Evolutionary conservation across 352 stramenopile species (phyloP), one percentile per base, ranked within the genome.

Genomic region (Thalassiosira ordinaria): DNA sequence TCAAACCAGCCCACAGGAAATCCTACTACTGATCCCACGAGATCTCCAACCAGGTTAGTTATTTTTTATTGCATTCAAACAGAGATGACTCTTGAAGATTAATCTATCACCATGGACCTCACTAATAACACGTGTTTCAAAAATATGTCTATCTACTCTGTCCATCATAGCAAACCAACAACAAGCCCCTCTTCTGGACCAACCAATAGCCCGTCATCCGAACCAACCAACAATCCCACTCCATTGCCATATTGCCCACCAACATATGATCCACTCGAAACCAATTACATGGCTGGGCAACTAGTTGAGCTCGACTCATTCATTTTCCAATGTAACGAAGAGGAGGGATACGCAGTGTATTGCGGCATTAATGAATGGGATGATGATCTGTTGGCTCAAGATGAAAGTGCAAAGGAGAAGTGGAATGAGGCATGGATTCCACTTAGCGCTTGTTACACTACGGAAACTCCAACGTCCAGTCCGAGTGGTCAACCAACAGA

Each of bases 211-310:
- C n/a, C n/a, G n/a, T n/a, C n/a, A n/a, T n/a, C n/a, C n/a, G n/a
- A n/a, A n/a, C n/a, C n/a, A n/a, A n/a, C n/a, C n/a, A n/a, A n/a
- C n/a, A n/a, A n/a, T n/a, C 60, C 60, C 13, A 68, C 60, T 9
- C 60, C 60, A 39, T 41, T 49, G 5, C 60, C 14, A 22, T 68
- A 68, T 26, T 68, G 60, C 60, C 60, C 60, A 27, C n/a, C 51
- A 2, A 8, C 22, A 16, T 68, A 68, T 27, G 27, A 57, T 26
- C 35, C 37, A 56, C 57, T 27, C 18, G n/a, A 46, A 4, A 56
- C 24, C 22, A 57, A 68, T 57, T 68, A 68, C 57, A 11, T 46
- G 1, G 60, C 60, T 29, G 60, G 60, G 27, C 22, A 68, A 8
- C 31, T 47, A 41, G 60, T 68, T n/a, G 60, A 68, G 16, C 27